A percentile compares a stretch with the other conserved stretches of the same genome.
These are phyloP conservation scores for Leishmania lainsoni DNA, from an alignment of 208 protist species.

Conservation along the genomic window DNA sequence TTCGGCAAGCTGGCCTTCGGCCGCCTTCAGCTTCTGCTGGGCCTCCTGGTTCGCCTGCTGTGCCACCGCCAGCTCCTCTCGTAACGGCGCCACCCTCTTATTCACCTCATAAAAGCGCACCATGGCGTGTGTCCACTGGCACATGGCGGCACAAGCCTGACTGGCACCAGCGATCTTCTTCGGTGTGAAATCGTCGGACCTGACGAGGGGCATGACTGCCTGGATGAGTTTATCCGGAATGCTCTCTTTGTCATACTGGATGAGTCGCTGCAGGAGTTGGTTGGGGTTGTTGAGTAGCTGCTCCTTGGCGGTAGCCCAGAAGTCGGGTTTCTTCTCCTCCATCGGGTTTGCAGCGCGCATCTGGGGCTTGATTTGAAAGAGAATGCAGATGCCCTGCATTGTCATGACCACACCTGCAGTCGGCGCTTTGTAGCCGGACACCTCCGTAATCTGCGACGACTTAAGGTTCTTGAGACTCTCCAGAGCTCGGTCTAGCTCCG, in stretches of 20 bases:
- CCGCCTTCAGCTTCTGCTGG: slow-evolving; percentile 88
- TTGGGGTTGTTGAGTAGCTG: slow-evolving; percentile 93
- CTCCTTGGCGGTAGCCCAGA: slow-evolving; percentile 95
- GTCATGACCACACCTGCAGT: slow-evolving; percentile 97
- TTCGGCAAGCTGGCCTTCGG: slow-evolving; percentile 88
- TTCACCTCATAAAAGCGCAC: slow-evolving; percentile 96
- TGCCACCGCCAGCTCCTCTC: slow-evolving; percentile 86
- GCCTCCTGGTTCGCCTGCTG: slow-evolving; percentile 93
- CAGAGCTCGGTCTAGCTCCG: slow-evolving; percentile 96
- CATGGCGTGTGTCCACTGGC: slow-evolving; percentile 98
- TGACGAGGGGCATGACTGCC: slow-evolving; percentile 92
- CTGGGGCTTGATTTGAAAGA: slow-evolving; percentile 96
- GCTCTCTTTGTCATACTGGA: slow-evolving; percentile 97
- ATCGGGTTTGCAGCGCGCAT: slow-evolving; percentile 95
- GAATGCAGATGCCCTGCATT: slow-evolving; percentile 98
- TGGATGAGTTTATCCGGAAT: slow-evolving; percentile 95
- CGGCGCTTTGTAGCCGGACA: slow-evolving; percentile 95
- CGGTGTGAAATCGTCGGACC: slow-evolving; percentile 95
- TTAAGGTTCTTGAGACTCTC: slow-evolving; percentile 97
- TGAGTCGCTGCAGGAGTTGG: slow-evolving; percentile 91
- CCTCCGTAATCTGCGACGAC: slow-evolving; percentile 96
- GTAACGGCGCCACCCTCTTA: slow-evolving; percentile 95
- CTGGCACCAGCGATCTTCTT: slow-evolving; percentile 95
- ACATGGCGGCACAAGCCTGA: slow-evolving; percentile 98
- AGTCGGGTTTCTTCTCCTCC: slow-evolving; percentile 96